Conservation (phyloP, 139 green algal genomes). For the Chlamydomonas sphaeroides region DNA sequence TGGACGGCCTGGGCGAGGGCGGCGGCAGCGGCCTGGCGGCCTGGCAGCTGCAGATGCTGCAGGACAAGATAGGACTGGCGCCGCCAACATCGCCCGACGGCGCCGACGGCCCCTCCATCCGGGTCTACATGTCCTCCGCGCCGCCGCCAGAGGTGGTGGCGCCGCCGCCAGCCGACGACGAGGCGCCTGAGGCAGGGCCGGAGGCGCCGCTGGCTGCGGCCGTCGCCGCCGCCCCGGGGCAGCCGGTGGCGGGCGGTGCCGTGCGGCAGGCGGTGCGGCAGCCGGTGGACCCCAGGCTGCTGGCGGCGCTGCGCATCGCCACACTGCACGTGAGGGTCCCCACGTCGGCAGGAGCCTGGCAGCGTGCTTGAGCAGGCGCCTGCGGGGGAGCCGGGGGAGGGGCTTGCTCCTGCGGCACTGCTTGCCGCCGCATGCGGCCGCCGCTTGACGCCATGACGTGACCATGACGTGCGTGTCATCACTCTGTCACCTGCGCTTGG, state of each 20-base stretch:
- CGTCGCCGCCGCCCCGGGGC: neutral
- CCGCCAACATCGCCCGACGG: no score
- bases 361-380: no score
- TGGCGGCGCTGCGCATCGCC: conserved; percentile 49
- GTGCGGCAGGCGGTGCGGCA: conserved; percentile 1
- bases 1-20: neutral
- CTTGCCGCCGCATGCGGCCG: no score
- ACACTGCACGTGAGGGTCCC: conserved; percentile 32
- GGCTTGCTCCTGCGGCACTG: no score
- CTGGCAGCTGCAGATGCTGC: conserved; percentile 4
- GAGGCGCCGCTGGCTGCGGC: neutral
- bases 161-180: no score
- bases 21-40: neutral
- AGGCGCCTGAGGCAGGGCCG: no score
- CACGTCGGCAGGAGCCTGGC: no score
- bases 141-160: no score
- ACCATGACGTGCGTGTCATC: no score
- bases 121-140: neutral
- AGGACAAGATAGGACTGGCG: neutral
- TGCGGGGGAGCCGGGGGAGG: no score
- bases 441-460: no score
- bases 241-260: neutral
- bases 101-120: neutral
- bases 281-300: conserved; percentile 43
- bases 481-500: no score